phyloP scores from a whole-genome alignment of 768 basidiomycete genomes.

The Goffeauzyma gilvescens region DNA sequence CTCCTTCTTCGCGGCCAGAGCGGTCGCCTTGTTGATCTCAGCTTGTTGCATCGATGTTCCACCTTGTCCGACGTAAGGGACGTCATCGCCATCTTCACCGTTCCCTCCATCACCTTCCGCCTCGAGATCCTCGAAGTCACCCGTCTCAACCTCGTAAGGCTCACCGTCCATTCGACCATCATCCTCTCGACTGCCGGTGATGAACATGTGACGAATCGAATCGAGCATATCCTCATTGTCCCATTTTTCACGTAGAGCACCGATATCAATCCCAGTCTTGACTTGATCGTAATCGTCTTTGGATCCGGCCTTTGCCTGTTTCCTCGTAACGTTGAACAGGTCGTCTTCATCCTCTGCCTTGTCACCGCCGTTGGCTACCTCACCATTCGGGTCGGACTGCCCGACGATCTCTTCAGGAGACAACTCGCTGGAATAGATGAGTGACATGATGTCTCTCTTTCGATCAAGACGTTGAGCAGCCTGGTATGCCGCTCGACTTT shows the following conservation, averaged over 20 bases:
- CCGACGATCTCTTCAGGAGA: constrained; percentile 52
- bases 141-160: constrained; percentile 31
- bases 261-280: constrained; percentile 42
- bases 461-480: constrained; percentile 36
- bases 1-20: constrained; percentile 69
- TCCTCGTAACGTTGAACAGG: constrained; percentile 19
- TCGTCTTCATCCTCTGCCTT: constrained; percentile 23
- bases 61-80: constrained; percentile 34
- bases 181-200: constrained; percentile 43
- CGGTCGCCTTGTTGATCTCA: constrained; percentile 30
- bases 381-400: constrained; percentile 15
- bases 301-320: constrained; percentile 30
- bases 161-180: constrained; percentile 23
- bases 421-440: constrained; percentile 57
- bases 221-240: constrained; percentile 68
- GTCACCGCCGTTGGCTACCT: constrained; percentile 5
- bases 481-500: constrained; percentile 37
- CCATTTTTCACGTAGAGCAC: constrained; percentile 49
- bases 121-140: constrained; percentile 31
- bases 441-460: constrained; percentile 58
- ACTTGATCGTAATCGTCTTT: constrained; percentile 49
- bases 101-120: constrained; percentile 30
- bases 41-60: constrained; percentile 21
- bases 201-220: constrained; percentile 70
- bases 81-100: constrained; percentile 34